Percentiles rank a stretch among this genome's conserved stretches.
Evolutionary conservation across 768 basidiomycete species (phyloP).

Genomic region (Pisolithus microcarpus): DNA sequence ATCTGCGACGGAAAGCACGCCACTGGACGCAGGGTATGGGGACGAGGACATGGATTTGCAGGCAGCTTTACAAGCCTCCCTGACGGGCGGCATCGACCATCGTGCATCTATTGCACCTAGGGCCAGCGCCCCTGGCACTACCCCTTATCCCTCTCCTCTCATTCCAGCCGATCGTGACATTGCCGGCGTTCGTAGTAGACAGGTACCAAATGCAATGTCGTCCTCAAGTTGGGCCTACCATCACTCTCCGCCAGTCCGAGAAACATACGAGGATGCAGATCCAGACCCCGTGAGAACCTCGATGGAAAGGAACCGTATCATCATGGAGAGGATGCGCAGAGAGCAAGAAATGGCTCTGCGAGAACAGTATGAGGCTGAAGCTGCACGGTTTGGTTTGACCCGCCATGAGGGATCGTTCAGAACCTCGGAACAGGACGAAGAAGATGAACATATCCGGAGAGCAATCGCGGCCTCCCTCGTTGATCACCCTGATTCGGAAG

Average conservation of each 20-base stretch:
- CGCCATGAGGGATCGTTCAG: background rate
- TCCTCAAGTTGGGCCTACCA: slow-evolving; percentile 12
- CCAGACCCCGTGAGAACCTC: slow-evolving; percentile 59
- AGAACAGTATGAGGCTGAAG: slow-evolving; percentile 46
- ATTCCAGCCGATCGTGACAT: slow-evolving; percentile 23
- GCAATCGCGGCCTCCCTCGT: slow-evolving; percentile 27
- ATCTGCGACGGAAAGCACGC: slow-evolving; percentile 3
- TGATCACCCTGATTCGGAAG: slow-evolving; percentile 11
- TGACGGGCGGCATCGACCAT: slow-evolving; percentile 29
- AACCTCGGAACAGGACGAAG: slow-evolving; percentile 30
- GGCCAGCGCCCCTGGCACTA: slow-evolving; percentile 7
- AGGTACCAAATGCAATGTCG: slow-evolving; percentile 2
- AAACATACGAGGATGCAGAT: slow-evolving; percentile 23
- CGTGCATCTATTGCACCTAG: background rate
- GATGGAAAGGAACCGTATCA: slow-evolving; percentile 52
- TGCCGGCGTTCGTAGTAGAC: slow-evolving; percentile 15
- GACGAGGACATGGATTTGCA: slow-evolving; percentile 88
- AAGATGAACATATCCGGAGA: slow-evolving; percentile 50
- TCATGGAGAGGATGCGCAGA: slow-evolving; percentile 56
- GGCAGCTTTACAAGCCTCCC: slow-evolving; percentile 77
- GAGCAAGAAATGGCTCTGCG: slow-evolving; percentile 63
- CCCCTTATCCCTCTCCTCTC: slow-evolving; percentile 15
- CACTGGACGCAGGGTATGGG: slow-evolving; percentile 41
- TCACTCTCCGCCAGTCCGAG: slow-evolving; percentile 24
- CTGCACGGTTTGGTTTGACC: slow-evolving; percentile 16